phyloP scores from a whole-genome alignment of 768 basidiomycete species.

The Kwoniella mangroviensis region DNA sequence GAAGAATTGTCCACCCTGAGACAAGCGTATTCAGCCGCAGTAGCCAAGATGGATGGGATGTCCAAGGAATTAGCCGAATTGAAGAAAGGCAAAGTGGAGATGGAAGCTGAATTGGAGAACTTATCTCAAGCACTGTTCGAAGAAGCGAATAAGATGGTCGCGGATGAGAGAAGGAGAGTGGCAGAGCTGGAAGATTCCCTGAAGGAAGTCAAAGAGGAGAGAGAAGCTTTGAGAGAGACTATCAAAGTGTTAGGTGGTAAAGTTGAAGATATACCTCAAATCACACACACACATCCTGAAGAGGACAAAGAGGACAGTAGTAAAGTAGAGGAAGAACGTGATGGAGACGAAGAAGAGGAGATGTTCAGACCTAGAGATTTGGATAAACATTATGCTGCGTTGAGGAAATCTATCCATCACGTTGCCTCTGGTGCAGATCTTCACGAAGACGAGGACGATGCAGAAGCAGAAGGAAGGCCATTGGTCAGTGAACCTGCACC shows the following conservation, averaged over 20 bases:
- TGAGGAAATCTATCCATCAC: conserved; percentile 50
- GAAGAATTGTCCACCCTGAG: conserved; percentile 39
- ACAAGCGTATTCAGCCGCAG: conserved; percentile 34
- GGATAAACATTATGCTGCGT: conserved; percentile 52
- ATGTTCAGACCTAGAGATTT: conserved; percentile 42
- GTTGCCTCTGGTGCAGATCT: conserved; percentile 30
- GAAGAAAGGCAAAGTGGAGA: conserved; percentile 55
- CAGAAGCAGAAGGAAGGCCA: neutral
- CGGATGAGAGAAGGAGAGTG: conserved; percentile 52
- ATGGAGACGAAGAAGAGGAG: conserved; percentile 25
- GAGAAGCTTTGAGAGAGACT: conserved; percentile 43
- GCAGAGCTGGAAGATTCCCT: conserved; percentile 52
- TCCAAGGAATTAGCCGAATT: conserved; percentile 49
- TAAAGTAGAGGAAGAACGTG: conserved; percentile 11
- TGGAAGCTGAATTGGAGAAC: conserved; percentile 57
- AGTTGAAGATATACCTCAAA: conserved; percentile 26
- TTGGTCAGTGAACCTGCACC: conserved; percentile 12
- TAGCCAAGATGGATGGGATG: conserved; percentile 41
- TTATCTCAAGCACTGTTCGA: conserved; percentile 57
- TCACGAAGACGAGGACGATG: neutral
- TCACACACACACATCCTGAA: neutral
- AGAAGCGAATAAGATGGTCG: conserved; percentile 59
- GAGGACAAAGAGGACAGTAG: conserved; percentile 19
- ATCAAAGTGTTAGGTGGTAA: conserved; percentile 50
- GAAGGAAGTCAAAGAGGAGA: conserved; percentile 50